Percentiles rank a stretch among this genome's conserved stretches.
phyloP scores from a whole-genome alignment of 1,139 yeast genomes.

The Pichia sp. region DNA sequence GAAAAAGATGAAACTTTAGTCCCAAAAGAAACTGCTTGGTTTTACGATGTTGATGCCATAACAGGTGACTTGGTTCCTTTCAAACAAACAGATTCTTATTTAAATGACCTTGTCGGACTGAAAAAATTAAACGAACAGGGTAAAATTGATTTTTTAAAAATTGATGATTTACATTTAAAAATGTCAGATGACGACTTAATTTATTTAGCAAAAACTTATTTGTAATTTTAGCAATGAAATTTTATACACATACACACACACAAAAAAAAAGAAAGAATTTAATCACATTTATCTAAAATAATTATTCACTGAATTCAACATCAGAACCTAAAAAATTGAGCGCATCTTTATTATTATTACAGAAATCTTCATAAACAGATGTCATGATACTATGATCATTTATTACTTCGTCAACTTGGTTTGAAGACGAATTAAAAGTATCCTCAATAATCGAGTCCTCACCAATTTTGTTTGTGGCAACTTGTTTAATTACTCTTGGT shows the following conservation, averaged over 20 bases:
- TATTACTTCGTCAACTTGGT: background rate
- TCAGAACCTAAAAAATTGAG: constrained; percentile 20
- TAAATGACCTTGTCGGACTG: constrained; percentile 56
- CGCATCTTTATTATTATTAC: background rate
- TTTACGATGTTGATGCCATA: constrained; percentile 46
- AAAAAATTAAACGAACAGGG: constrained; percentile 37
- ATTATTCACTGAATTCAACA: constrained; percentile 11
- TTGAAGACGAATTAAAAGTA: background rate
- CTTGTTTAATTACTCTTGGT: too few relatives aligned
- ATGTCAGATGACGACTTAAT: constrained; percentile 45
- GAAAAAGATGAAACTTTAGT: constrained; percentile 58
- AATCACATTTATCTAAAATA: background rate
- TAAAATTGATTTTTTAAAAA: constrained; percentile 42
- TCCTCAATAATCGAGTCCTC: background rate
- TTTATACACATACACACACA: too few relatives aligned
- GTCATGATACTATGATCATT: constrained; percentile 3
- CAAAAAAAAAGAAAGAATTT: background rate
- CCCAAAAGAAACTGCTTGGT: constrained; percentile 70
- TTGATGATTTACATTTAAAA: constrained; percentile 65
- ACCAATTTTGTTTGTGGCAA: background rate
- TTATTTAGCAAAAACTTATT: constrained; percentile 27
- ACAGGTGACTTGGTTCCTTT: constrained; percentile 42
- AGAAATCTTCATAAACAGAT: background rate
- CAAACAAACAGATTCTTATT: constrained; percentile 44
- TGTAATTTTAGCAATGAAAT: constrained; percentile 6